A percentile compares a stretch with the other conserved stretches of the same genome.
These are phyloP conservation scores for Cyclotella baltica DNA, from an alignment of 108 stramenopile genomes.

Conservation along the genomic window DNA sequence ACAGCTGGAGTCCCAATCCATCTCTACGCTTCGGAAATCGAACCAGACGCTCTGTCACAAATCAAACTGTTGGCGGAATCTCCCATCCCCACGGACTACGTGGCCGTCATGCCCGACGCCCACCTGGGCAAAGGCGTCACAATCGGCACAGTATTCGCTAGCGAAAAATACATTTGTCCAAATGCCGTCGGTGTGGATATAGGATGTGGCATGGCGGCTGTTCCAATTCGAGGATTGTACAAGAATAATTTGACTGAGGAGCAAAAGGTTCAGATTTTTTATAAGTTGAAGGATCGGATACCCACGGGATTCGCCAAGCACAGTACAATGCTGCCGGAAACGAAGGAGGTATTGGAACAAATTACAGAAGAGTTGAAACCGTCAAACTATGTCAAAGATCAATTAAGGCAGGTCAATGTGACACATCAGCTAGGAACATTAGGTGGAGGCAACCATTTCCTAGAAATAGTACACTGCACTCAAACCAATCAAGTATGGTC, in stretches of 20 bases:
- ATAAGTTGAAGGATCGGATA: conserved; percentile 23
- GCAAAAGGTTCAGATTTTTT: conserved; percentile 9
- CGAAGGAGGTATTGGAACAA: conserved; percentile 11
- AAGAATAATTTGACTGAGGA: conserved; percentile 6
- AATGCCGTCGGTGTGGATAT: conserved; percentile 49
- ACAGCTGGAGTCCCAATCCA: conserved; percentile 33
- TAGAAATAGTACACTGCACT: conserved; percentile 33
- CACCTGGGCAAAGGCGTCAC: conserved; percentile 42
- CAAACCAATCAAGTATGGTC: conserved; percentile 24
- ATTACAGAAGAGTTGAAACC: conserved; percentile 27
- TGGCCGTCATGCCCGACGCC: conserved; percentile 38
- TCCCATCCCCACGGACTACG: conserved; percentile 21
- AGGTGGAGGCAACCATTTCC: conserved; percentile 43
- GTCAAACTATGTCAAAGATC: conserved; percentile 11
- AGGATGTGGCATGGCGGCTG: conserved; percentile 44
- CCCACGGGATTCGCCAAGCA: conserved; percentile 39
- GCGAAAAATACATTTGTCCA: conserved; percentile 31
- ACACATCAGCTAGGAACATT: conserved; percentile 34
- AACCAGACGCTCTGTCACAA: conserved; percentile 22
- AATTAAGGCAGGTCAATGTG: conserved; percentile 9
- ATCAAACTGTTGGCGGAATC: conserved; percentile 20
- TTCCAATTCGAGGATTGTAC: conserved; percentile 33
- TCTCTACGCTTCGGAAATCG: conserved; percentile 26
- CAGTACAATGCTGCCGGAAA: conserved; percentile 1
- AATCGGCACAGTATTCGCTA: conserved; percentile 39